Percentiles rank a stretch among this genome's conserved stretches.
Evolutionary conservation across 108 stramenopile genomes (phyloP).

Genomic region (Skeletonema tropicum): DNA sequence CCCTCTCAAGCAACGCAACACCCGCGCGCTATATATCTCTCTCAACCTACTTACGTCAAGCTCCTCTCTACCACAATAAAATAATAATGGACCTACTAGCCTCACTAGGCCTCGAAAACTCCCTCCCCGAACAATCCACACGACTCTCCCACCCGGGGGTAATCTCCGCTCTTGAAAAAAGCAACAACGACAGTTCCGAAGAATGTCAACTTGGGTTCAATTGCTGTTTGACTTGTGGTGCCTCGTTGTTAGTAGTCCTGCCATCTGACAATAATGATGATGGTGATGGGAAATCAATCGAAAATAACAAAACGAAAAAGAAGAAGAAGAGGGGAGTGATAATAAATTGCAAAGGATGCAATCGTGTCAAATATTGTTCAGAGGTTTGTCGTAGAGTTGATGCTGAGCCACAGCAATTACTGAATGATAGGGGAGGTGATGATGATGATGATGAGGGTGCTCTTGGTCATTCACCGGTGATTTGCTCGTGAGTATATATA

Average conservation of each 20-base stretch:
- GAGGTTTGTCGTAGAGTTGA: conserved; percentile 60
- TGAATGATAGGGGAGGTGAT: conserved; percentile 13
- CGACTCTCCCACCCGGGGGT: conserved; percentile 45
- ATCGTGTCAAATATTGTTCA: conserved; percentile 84
- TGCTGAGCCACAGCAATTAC: conserved; percentile 14
- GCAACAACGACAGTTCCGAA: neutral
- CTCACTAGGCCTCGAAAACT: conserved; percentile 61
- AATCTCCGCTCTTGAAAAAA: conserved; percentile 31
- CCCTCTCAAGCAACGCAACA: too few relatives aligned
- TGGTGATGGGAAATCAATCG: neutral
- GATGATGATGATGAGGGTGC: conserved; percentile 40
- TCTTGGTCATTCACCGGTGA: conserved; percentile 75
- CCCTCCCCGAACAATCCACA: conserved; percentile 71
- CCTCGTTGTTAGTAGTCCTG: conserved; percentile 4
- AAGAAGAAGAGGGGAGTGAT: neutral
- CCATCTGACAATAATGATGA: neutral
- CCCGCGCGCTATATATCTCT: too few relatives aligned
- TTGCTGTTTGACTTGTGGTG: conserved; percentile 37
- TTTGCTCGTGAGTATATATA: conserved; percentile 52
- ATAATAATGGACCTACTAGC: conserved; percentile 76
- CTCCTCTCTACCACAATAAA: too few relatives aligned
- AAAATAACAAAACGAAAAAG: conserved; percentile 41
- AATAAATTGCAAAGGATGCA: conserved; percentile 60
- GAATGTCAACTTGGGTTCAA: conserved; percentile 34
- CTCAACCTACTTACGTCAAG: too few relatives aligned